phyloP scores from a whole-genome alignment of 805 yeast species.

The Hanseniaspora taiwanica region DNA sequence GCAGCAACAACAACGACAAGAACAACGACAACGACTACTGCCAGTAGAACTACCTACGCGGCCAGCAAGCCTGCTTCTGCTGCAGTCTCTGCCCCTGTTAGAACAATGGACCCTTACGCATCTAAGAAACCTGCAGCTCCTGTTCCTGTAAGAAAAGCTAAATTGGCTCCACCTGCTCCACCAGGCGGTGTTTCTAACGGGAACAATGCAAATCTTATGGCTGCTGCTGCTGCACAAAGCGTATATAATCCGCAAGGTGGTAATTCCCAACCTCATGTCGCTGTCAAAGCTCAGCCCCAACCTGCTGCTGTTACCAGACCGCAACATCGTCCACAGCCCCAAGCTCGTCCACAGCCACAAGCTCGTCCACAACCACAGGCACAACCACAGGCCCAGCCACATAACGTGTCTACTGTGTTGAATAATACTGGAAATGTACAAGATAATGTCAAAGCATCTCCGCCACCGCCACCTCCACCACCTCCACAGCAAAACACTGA shows the following conservation, averaged over 20 bases:
- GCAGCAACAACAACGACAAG: conserved; percentile 18
- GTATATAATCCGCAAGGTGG: conserved; percentile 18
- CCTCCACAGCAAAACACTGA: conserved; percentile 44
- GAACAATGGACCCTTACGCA: conserved; percentile 16
- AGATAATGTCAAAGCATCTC: conserved; percentile 15
- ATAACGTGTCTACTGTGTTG: conserved; percentile 8
- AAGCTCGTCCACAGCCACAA: conserved; percentile 8
- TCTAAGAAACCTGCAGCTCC: conserved; percentile 16
- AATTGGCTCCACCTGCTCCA: conserved; percentile 26
- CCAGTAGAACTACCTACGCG: conserved; percentile 53
- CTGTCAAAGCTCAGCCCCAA: conserved; percentile 45
- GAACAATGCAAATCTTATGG: conserved; percentile 18
- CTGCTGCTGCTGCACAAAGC: conserved; percentile 30
- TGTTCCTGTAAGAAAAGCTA: conserved; percentile 14
- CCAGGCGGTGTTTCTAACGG: conserved; percentile 14
- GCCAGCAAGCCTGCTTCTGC: conserved; percentile 41
- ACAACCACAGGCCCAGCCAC: conserved; percentile 12
- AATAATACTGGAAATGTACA: conserved; percentile 11
- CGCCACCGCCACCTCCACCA: conserved; percentile 72
- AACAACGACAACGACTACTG: conserved; percentile 32
- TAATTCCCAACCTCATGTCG: too few relatives aligned
- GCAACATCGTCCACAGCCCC: conserved; percentile 31
- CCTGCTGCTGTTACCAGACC: conserved; percentile 44
- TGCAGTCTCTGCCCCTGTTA: conserved; percentile 11
- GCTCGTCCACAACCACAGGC: conserved; percentile 8